These are phyloP conservation scores for Penicillium lividum DNA, from an alignment of 495 filamentous ascomycete species.

Conservation along the genomic window DNA sequence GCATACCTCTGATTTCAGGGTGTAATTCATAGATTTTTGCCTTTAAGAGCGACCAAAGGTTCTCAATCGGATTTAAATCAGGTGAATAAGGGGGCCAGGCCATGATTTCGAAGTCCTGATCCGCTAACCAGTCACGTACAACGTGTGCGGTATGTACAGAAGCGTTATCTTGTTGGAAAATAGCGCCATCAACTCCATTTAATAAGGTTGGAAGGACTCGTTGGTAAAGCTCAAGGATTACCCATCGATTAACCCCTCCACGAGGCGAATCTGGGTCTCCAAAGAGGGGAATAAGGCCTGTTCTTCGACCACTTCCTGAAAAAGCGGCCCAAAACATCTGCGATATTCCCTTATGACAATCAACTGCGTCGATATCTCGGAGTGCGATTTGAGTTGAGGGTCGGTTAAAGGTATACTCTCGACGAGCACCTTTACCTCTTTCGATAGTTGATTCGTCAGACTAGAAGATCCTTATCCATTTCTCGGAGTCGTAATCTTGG, in stretches of 20 bases:
- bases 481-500: too few relatives aligned
- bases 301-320: slow-evolving; percentile 9
- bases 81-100: slow-evolving; percentile 23
- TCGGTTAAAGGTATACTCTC: too few relatives aligned
- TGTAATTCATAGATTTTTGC: neutral
- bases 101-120: slow-evolving; percentile 14
- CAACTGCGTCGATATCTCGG: too few relatives aligned
- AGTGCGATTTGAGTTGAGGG: too few relatives aligned
- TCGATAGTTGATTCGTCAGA: too few relatives aligned
- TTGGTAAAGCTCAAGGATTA: too few relatives aligned
- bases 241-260: too few relatives aligned
- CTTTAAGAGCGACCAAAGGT: slow-evolving; percentile 22
- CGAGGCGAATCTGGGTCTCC: too few relatives aligned
- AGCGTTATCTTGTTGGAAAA: slow-evolving; percentile 27
- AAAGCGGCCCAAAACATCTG: slow-evolving; percentile 13
- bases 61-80: slow-evolving; percentile 31
- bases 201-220: neutral
- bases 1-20: neutral
- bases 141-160: slow-evolving; percentile 16
- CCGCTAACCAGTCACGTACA: slow-evolving; percentile 16
- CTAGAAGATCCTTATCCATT: too few relatives aligned
- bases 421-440: too few relatives aligned
- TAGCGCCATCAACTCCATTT: neutral
- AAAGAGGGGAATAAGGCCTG: neutral
- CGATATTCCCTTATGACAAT: too few relatives aligned